phyloP scores from a whole-genome alignment of 164 flowering plant species.

The Paratinospora sagittata region DNA sequence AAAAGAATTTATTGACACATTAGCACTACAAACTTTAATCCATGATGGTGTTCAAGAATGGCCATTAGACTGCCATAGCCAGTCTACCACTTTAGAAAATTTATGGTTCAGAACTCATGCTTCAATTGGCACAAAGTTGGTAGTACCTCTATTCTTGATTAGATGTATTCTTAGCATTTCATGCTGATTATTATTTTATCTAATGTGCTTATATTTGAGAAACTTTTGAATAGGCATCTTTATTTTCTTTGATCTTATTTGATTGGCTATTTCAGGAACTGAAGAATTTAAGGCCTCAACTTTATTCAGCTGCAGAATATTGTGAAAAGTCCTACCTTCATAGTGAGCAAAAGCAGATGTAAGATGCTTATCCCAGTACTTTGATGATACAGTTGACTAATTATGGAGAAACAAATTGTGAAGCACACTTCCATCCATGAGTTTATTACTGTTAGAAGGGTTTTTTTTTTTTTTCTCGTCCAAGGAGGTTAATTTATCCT shows the following conservation, averaged over 20 bases:
- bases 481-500: too few relatives aligned
- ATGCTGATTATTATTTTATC: neutral
- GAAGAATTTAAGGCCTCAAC: conserved; percentile 88
- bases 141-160: neutral
- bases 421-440: too few relatives aligned
- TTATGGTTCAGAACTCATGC: neutral
- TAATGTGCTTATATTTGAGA: neutral
- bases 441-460: too few relatives aligned
- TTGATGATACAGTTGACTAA: neutral
- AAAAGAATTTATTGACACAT: too few relatives aligned
- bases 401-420: neutral
- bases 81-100: neutral
- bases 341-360: conserved; percentile 92
- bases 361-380: conserved; percentile 18
- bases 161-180: neutral
- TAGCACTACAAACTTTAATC: too few relatives aligned
- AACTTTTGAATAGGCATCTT: neutral
- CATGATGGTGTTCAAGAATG: too few relatives aligned
- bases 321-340: conserved; percentile 91
- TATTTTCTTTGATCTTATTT: neutral
- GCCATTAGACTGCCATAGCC: too few relatives aligned
- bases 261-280: conserved; percentile 55
- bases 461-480: too few relatives aligned
- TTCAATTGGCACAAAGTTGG: neutral
- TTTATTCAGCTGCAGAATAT: conserved; percentile 96